Evolutionary conservation across 225 moss, liverwort and hornwort species (phyloP), one percentile per base, ranked within the genome.

Genomic region (Physcomitrium patens): DNA sequence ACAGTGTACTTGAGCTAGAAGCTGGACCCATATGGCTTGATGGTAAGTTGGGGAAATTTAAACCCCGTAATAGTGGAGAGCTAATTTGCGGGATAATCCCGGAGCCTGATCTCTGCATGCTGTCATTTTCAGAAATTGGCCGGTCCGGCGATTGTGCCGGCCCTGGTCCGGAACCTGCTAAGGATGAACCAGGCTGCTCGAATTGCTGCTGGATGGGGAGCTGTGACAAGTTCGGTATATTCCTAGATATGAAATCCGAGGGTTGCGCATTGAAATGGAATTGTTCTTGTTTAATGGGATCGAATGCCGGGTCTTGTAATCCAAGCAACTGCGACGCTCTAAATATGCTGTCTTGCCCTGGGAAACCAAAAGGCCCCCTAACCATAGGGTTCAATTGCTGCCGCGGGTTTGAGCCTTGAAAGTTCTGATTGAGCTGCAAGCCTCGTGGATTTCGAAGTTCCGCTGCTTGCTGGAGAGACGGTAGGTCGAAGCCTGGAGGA

Each of bases 311-410:
- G 51, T 85, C 82, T 0, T 83, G 88, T 10, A 85, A 26, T 9
- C 77, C 85, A 42, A 83, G 69, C 48, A 85, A 85, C 67, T 80
- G 85, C 65, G 80, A 85, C 0, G 82, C 82, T 46, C 88, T 62
- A 50, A 78, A 69, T n/a, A 83, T 60, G 49, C 80, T 85, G 12
- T 76, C 85, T 60, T 80, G 85, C 18, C 31, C 31, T 73, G 84
- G 75, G 84, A 58, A 2, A 76, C 81, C 64, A 76, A 18, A 2
- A 1, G 0, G 31, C 31, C 31, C 31, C 31, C 31, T 4, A 37
- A 7, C 31, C 37, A 72, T 16, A 9, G 69, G 60, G 3, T 68
- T 68, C 10, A 50, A 66, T 1, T 19, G 78, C 9, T 68, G 73
- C 7, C 76, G 80, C 6, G 62, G 78, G 37, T 16, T 64, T 56